Evolutionary conservation across 2,329 filamentous ascomycete genomes (phyloP).

Genomic region (Cryphonectria parasitica): DNA sequence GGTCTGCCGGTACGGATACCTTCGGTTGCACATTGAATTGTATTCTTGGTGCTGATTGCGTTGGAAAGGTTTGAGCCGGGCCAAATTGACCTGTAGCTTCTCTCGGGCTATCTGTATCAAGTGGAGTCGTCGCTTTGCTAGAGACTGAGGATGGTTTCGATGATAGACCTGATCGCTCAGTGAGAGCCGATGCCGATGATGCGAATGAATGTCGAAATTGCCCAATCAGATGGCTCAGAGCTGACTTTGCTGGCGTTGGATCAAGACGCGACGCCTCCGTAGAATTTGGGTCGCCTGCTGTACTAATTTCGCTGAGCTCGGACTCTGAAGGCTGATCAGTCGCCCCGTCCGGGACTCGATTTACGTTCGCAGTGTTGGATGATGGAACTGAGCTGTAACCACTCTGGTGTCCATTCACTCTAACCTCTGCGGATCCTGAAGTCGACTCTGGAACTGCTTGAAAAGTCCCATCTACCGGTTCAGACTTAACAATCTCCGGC

Average conservation of each 20-base stretch:
- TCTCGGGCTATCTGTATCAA: constrained; percentile 49
- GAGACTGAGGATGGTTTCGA: constrained; percentile 59
- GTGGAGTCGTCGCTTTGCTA: constrained; percentile 67
- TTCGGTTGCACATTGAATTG: constrained; percentile 69
- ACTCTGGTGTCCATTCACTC: neutral
- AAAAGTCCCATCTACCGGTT: neutral
- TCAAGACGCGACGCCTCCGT: constrained; percentile 13
- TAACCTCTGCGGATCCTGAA: neutral
- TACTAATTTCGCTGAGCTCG: constrained; percentile 24
- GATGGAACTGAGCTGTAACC: neutral
- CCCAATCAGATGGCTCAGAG: constrained; percentile 28
- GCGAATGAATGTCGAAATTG: constrained; percentile 46
- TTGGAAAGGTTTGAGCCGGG: constrained; percentile 31
- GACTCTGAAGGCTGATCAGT: constrained; percentile 11
- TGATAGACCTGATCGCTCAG: constrained; percentile 60
- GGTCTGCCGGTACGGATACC: constrained; percentile 79
- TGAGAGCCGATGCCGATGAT: constrained; percentile 57
- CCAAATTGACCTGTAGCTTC: constrained; percentile 34
- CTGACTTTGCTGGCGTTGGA: constrained; percentile 21
- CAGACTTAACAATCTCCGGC: neutral
- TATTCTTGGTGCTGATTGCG: constrained; percentile 39
- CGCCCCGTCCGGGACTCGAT: neutral
- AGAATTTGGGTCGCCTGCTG: constrained; percentile 7
- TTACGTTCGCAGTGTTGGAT: neutral
- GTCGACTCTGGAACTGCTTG: neutral